Conservation (phyloP, 106 monocot species). For the Ottelia alismoides region DNA sequence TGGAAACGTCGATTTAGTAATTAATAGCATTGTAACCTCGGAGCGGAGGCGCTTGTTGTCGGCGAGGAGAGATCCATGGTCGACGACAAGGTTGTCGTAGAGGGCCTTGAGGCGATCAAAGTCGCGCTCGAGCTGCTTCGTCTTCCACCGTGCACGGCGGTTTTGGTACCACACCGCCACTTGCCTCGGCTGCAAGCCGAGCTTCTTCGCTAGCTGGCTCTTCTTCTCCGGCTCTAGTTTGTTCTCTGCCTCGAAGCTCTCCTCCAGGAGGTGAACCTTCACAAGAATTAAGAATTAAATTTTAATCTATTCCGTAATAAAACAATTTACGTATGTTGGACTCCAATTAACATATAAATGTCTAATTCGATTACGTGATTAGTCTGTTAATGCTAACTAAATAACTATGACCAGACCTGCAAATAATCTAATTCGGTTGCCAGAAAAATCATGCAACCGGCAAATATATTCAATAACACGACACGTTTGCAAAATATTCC, state of each 20-base stretch:
- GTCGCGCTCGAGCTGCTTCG: constrained; percentile 59
- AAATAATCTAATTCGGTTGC: too few species aligned
- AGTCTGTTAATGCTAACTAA: too few species aligned
- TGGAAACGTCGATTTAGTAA: too few species aligned
- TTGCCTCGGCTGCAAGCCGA: constrained; percentile 67
- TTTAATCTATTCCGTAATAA: too few species aligned
- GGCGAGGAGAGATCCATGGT: constrained; percentile 30
- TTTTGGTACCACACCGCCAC: constrained; percentile 44
- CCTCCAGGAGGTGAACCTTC: constrained; percentile 64
- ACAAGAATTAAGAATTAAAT: too few species aligned
- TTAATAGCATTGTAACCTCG: constrained; percentile 36
- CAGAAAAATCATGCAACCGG: neutral
- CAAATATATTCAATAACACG: too few species aligned
- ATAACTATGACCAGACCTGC: too few species aligned
- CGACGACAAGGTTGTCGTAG: constrained; percentile 41
- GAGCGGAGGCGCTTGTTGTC: constrained; percentile 54
- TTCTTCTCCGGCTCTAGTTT: constrained; percentile 92
- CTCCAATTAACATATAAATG: too few species aligned
- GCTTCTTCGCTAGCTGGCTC: constrained; percentile 63
- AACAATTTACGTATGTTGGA: too few species aligned
- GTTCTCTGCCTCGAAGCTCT: constrained; percentile 76
- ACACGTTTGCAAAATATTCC: too few species aligned
- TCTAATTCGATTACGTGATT: too few species aligned
- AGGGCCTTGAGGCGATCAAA: constrained; percentile 46
- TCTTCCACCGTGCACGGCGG: constrained; percentile 17